Conservation (phyloP, 768 basidiomycete species). For the Rossbeevera mucosa region DNA sequence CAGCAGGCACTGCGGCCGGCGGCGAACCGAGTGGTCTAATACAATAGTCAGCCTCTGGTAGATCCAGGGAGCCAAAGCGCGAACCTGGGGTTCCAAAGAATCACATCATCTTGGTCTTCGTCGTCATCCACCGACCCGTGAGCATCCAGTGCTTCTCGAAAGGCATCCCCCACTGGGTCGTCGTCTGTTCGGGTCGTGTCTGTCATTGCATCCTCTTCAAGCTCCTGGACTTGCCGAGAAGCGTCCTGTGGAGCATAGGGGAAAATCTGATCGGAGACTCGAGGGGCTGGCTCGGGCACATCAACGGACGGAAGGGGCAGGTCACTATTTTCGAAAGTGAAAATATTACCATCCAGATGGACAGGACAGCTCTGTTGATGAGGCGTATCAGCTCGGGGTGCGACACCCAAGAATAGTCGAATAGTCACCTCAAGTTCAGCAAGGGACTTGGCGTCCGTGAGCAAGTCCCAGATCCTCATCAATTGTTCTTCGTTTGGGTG, state of each 20-base stretch:
- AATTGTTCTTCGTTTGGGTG: slow-evolving; percentile 96
- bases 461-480: slow-evolving; percentile 86
- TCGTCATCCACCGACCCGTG: slow-evolving; percentile 37
- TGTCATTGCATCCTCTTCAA: slow-evolving; percentile 62
- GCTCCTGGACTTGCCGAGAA: slow-evolving; percentile 13
- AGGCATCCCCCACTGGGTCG: slow-evolving; percentile 71
- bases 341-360: slow-evolving; percentile 19
- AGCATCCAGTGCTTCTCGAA: slow-evolving; percentile 44
- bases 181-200: slow-evolving; percentile 65
- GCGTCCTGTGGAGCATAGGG: slow-evolving; percentile 3
- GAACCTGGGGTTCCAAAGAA: slow-evolving; percentile 72
- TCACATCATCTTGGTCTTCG: slow-evolving; percentile 63
- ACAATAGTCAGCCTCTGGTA: slow-evolving; percentile 3
- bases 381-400: slow-evolving; percentile 12
- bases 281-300: background rate
- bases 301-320: slow-evolving; percentile 7
- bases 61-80: slow-evolving; percentile 7
- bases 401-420: slow-evolving; percentile 4
- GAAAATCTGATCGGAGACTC: slow-evolving; percentile 15
- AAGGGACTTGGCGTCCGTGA: slow-evolving; percentile 63
- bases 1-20: slow-evolving; percentile 2
- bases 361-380: slow-evolving; percentile 25
- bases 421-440: slow-evolving; percentile 53
- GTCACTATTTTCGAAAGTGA: slow-evolving; percentile 12
- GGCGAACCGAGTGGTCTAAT: slow-evolving; percentile 21